A percentile compares a stretch with the other conserved stretches of the same genome.
phyloP scores from a whole-genome alignment of 148 eudicot genomes.

The Polygonum aviculare region DNA sequence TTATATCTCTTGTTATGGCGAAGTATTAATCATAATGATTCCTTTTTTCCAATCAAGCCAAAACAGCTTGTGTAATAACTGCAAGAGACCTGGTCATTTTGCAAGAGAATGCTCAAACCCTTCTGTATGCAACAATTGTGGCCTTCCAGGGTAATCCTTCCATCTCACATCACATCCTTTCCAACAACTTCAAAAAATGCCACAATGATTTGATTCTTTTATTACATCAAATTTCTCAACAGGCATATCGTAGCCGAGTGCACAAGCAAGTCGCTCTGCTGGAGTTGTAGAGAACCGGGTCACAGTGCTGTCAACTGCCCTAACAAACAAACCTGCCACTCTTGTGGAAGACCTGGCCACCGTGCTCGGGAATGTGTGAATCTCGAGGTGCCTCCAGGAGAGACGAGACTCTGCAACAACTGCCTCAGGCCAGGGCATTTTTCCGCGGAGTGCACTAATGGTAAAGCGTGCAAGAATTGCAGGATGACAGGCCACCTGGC shows the following conservation, averaged over 20 bases:
- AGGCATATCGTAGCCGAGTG: conserved; percentile 95
- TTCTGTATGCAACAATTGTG: conserved; percentile 46
- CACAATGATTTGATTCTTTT: neutral
- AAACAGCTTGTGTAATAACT: conserved; percentile 40
- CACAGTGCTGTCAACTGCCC: conserved; percentile 81
- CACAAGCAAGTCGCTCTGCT: conserved; percentile 74
- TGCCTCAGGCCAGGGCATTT: conserved; percentile 92
- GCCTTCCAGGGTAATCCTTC: conserved; percentile 40
- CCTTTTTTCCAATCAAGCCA: conserved; percentile 19
- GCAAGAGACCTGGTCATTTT: conserved; percentile 45
- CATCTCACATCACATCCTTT: neutral
- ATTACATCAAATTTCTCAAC: conserved; percentile 7
- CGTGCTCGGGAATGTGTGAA: conserved; percentile 78
- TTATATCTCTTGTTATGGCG: neutral
- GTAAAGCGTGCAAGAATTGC: conserved; percentile 92
- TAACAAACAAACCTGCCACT: conserved; percentile 87
- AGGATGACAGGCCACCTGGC: conserved; percentile 82
- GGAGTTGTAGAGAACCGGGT: conserved; percentile 90
- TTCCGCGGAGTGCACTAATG: conserved; percentile 81
- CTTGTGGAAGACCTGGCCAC: conserved; percentile 92
- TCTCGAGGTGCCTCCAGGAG: conserved; percentile 67
- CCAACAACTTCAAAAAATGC: neutral
- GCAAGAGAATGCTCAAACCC: conserved; percentile 49
- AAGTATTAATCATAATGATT: neutral
- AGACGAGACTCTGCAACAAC: conserved; percentile 82